Evolutionary conservation across 768 basidiomycete species (phyloP), one percentile per base, ranked within the genome.

Genomic region (Boletus speciosus): DNA sequence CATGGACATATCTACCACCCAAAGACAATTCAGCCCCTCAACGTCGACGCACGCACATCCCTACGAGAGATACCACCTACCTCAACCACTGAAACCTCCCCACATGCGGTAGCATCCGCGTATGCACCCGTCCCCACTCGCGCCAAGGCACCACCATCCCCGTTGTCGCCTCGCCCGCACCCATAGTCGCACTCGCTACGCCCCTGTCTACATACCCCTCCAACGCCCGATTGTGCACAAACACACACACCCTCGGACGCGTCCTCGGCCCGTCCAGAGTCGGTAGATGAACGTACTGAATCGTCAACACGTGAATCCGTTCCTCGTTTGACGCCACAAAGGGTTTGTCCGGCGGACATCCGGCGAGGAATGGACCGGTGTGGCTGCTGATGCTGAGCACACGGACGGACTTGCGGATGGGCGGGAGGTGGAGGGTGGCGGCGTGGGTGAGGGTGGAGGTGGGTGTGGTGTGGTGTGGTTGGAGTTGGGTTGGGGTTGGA

Each of bases 81-180:
- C 75, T 66, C 29, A 76, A 60, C 78, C 78, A 79, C 39, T 72
- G 67, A 57, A 74, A 76, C 23, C 50, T 56, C 2, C 53, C 59
- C 10, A 54, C 35, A 7, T 69, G 64, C 11, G 60, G 56, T 9
- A 75, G 23, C 49, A 73, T 66, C 6, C 77, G 62, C 43, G 76
- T 68, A 9, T 71, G 54, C 5, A 42, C 42, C 2, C 58, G 71
- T 7, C 76, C 77, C 78, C 77, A 78, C 27, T 62, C 63, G 3
- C 60, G 54, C 77, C 77, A 78, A 1, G 56, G 60, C 21, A 71
- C 58, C 16, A 54, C 39, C 34, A 38, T 14, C 37, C 10, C 21
- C 47, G 5, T n/a, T 9, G 14, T 25, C 5, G 9, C 34, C 15
- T 10, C 34, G n/a, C 15, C 41, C 21, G 8, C 6, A 21, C 31